phyloP scores from a whole-genome alignment of 2,329 filamentous ascomycete species.

The Fusarium sp. region DNA sequence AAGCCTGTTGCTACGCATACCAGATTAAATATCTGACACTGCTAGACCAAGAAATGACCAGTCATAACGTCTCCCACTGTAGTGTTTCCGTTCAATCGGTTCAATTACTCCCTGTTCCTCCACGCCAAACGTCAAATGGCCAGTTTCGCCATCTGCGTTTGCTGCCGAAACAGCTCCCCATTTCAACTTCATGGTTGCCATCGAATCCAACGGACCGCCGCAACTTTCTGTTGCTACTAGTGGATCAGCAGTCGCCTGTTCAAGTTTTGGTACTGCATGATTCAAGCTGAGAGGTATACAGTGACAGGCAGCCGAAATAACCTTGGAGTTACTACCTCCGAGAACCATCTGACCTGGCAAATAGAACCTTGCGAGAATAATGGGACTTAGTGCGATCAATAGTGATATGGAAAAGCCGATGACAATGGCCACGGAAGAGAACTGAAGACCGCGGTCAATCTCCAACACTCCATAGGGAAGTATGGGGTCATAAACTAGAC shows the following conservation, averaged over 20 bases:
- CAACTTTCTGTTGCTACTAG: not conserved
- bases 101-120: not conserved
- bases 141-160: not conserved
- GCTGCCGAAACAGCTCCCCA: not conserved
- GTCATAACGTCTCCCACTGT: not conserved
- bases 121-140: not conserved
- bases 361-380: not conserved
- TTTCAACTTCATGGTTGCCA: not conserved
- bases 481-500: not conserved
- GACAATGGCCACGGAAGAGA: not conserved
- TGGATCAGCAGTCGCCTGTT: rapidly evolving
- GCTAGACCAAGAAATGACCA: rapidly evolving
- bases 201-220: not conserved
- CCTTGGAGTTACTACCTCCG: not conserved
- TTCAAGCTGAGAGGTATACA: not conserved
- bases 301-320: not conserved
- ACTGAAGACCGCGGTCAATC: not conserved
- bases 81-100: not conserved
- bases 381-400: not conserved
- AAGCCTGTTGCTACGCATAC: not conserved
- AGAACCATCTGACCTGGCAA: not conserved
- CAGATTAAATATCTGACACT: not conserved
- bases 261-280: rapidly evolving
- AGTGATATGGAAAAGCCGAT: not conserved
- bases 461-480: not conserved